Evolutionary conservation across 495 filamentous ascomycete genomes (phyloP), one percentile per base, ranked within the genome.

Genomic region (Staphylotrichum tortipilum): DNA sequence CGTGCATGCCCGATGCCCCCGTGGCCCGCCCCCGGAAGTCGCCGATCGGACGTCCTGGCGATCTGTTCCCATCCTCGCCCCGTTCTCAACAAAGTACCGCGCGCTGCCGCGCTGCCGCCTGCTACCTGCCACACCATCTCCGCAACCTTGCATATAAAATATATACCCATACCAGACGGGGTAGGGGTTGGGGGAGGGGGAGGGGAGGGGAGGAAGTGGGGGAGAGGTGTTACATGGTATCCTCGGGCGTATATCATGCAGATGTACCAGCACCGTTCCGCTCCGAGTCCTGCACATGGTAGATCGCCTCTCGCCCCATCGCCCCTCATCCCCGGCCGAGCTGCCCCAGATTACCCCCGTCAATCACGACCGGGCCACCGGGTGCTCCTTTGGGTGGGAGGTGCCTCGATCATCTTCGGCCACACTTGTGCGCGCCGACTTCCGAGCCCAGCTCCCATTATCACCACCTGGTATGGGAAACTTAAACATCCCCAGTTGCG

Each of bases 361-460:
- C 26, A 36, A 21, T 23, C 36, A 19, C 23, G 26, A 40, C 46
- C 46, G 46, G 36, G 36, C 46, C 46, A 38, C 24, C 46, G 46
- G 46, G 26, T 48, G 23, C 23, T 31, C 23, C 19, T 19, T 38
- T 9, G 18, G 1, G 10, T n/a, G n/a, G n/a, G n/a, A n/a, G n/a
- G n/a, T n/a, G n/a, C n/a, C n/a, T n/a, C n/a, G n/a, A n/a, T n/a
- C n/a, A n/a, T n/a, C n/a, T n/a, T 23, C 26, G 24, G 36, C 10
- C 24, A 48, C 24, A 40, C 26, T 48, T 48, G 46, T 48, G 36
- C 12, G 14, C 36, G 46, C 46, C 46, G 35, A 39, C 35, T 11
- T 31, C 33, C 31, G 23, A 36, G 21, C 10, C n/a, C n/a, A n/a
- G n/a, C n/a, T n/a, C n/a, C n/a, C n/a, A n/a, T n/a, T n/a, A n/a